Conservation (phyloP, 768 basidiomycete genomes). For the Termitomyces sp. region DNA sequence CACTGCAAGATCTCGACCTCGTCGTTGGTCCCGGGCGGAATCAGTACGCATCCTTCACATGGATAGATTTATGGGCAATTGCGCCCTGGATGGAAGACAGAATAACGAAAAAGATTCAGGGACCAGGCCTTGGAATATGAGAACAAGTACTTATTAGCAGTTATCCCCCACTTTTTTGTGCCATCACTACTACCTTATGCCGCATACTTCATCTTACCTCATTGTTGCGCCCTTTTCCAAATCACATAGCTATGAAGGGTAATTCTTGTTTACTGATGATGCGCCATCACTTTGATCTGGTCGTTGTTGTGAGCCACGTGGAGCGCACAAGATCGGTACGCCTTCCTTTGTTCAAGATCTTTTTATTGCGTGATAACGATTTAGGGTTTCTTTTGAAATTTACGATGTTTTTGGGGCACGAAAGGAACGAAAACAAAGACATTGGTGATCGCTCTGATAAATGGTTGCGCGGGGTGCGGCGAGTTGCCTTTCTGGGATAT, state of each 20-base stretch:
- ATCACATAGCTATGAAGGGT: neutral
- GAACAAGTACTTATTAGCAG: neutral
- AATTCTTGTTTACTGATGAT: neutral
- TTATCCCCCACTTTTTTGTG: neutral
- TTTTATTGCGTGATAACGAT: slow-evolving; percentile 11
- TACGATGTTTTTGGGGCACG: slow-evolving; percentile 1
- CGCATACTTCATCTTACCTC: neutral
- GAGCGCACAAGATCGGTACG: slow-evolving; percentile 19
- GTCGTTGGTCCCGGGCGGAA: slow-evolving; percentile 43
- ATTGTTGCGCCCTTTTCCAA: neutral
- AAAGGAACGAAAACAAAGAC: slow-evolving; percentile 10
- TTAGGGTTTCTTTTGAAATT: slow-evolving; percentile 10
- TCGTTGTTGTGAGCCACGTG: slow-evolving; percentile 12
- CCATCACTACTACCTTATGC: slow-evolving; percentile 1
- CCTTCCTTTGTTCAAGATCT: slow-evolving; percentile 14
- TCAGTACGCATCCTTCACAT: slow-evolving; percentile 69
- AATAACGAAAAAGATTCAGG: slow-evolving; percentile 62
- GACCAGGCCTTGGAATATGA: slow-evolving; percentile 66
- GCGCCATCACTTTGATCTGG: neutral
- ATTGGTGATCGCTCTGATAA: slow-evolving; percentile 6
- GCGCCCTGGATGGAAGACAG: slow-evolving; percentile 78
- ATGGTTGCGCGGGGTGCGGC: neutral
- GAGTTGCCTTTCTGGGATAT: slow-evolving; percentile 11
- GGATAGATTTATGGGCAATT: slow-evolving; percentile 65
- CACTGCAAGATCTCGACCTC: slow-evolving; percentile 46